phyloP scores from a whole-genome alignment of 1,284 basidiomycete genomes.

The Limonomyces culmigenus region DNA sequence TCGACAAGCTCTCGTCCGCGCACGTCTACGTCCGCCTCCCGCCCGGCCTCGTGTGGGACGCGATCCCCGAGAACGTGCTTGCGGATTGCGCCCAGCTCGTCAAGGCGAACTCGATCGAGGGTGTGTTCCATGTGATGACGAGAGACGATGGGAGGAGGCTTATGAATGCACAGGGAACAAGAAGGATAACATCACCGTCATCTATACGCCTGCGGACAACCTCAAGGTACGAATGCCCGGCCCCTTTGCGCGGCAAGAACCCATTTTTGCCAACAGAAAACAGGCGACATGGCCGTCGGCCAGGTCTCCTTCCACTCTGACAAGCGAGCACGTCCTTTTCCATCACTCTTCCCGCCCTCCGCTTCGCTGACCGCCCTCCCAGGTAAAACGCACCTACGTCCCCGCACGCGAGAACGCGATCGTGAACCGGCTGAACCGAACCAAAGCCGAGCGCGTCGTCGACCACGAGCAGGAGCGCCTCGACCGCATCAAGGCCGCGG shows the following conservation, averaged over 20 bases:
- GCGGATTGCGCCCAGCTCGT: conserved; percentile 87
- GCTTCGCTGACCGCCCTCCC: background rate
- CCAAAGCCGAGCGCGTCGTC: conserved; percentile 70
- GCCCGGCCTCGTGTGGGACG: conserved; percentile 70
- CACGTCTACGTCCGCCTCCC: conserved; percentile 90
- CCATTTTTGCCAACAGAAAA: conserved; percentile 50
- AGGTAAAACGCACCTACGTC: conserved; percentile 59
- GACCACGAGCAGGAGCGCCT: conserved; percentile 84
- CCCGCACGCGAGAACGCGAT: conserved; percentile 74
- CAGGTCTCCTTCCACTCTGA: conserved; percentile 91
- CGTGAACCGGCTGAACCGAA: conserved; percentile 92
- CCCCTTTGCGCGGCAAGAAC: too few relatives aligned
- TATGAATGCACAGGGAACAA: conserved; percentile 61
- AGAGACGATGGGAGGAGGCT: background rate
- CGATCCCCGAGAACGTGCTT: conserved; percentile 66
- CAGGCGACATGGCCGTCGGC: conserved; percentile 91
- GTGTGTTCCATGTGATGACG: conserved; percentile 21
- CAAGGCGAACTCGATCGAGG: conserved; percentile 96
- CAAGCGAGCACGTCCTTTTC: conserved; percentile 26
- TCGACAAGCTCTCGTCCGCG: conserved; percentile 85
- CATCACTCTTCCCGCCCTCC: background rate
- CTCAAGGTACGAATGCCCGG: too few relatives aligned
- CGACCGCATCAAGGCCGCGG: conserved; percentile 70
- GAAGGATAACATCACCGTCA: conserved; percentile 85
- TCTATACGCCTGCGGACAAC: conserved; percentile 85